Base-by-base conservation (phyloP, 768 basidiomycete genomes). In the Rhodotorula graminis region DNA sequence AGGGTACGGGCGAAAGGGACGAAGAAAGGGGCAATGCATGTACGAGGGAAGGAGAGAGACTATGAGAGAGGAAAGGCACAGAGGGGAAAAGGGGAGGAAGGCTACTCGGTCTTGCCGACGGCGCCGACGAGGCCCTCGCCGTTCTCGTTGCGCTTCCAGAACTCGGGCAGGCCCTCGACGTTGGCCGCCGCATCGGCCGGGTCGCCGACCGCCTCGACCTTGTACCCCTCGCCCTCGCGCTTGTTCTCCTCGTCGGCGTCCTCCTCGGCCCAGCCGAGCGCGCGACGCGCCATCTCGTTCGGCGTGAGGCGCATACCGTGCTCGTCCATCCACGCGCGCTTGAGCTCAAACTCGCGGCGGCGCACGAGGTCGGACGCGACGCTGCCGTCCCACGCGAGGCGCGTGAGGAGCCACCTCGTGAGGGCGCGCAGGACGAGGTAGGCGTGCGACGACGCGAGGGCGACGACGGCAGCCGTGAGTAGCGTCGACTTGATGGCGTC, bases 401-500 rank as follows among this genome's bases (percentile, higher is more conserved):
- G 85, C 81, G 90, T 88, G 31, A 93, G 84, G 44, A 91, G 77
- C 76, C 88, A 89, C 31, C 89, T 83, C 50, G 92, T 86, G 23
- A 84, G 70, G 10, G 82, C 83, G 21, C 88, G 85, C 58, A 91
- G 78, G 50, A 92, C 72, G 69, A 93, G 83, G 81, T 88, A 95
- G n/a, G 85, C 89, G 80, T 98, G 95, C 58, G 88, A 90, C n/a
- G 92, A 88, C 9, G 86, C 85, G 53, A 97, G 85, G 3, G 92
- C 90, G 55, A 95, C 83, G 29, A 92, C 81, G 16, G 88, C 80
- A 6, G 90, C 88, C 46, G 87, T 87, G 69, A 88, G 72, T 15
- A 92, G 81, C 27, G 75, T 78, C 2, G 79, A 76, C 42, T 69
- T 64, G 61, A 78, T 74, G 21, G 74, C 59, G 31, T 58, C 57